Percentiles rank a stretch among this genome's conserved stretches.
phyloP scores from a whole-genome alignment of 1,139 yeast genomes.

The Candida sp. region DNA sequence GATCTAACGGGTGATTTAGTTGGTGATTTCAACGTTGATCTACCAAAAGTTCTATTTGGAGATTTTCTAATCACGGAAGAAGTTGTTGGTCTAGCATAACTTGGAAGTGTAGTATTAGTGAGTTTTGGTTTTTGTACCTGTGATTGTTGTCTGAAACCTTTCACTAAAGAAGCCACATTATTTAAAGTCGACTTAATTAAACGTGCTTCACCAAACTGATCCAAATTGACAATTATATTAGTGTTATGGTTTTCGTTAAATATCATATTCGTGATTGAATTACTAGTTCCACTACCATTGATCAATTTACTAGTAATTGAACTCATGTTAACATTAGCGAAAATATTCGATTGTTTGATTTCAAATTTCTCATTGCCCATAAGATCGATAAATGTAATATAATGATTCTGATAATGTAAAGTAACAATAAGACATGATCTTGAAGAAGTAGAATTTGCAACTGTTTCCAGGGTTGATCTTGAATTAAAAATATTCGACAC shows the following conservation, averaged over 20 bases:
- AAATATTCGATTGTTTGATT: slow-evolving; percentile 11
- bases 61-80: slow-evolving; percentile 9
- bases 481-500: slow-evolving; percentile 15
- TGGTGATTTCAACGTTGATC: background rate
- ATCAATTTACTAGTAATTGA: slow-evolving; percentile 24
- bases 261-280: slow-evolving; percentile 25
- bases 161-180: slow-evolving; percentile 23
- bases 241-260: slow-evolving; percentile 14
- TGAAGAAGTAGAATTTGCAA: slow-evolving; percentile 19
- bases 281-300: slow-evolving; percentile 11
- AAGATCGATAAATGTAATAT: slow-evolving; percentile 25
- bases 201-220: slow-evolving; percentile 21
- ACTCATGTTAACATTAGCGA: slow-evolving; percentile 27
- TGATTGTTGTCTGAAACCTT: slow-evolving; percentile 12
- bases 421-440: slow-evolving; percentile 27
- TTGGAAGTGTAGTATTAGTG: slow-evolving; percentile 13
- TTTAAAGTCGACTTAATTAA: slow-evolving; percentile 24
- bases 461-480: slow-evolving; percentile 18
- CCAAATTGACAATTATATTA: slow-evolving; percentile 26
- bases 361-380: slow-evolving; percentile 30
- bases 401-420: slow-evolving; percentile 16
- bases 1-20: background rate
- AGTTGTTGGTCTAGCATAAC: slow-evolving; percentile 31
- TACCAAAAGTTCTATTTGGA: background rate
- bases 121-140: background rate